Conservation (phyloP, 1,284 basidiomycete genomes). For the Ganoderma multipileum region DNA sequence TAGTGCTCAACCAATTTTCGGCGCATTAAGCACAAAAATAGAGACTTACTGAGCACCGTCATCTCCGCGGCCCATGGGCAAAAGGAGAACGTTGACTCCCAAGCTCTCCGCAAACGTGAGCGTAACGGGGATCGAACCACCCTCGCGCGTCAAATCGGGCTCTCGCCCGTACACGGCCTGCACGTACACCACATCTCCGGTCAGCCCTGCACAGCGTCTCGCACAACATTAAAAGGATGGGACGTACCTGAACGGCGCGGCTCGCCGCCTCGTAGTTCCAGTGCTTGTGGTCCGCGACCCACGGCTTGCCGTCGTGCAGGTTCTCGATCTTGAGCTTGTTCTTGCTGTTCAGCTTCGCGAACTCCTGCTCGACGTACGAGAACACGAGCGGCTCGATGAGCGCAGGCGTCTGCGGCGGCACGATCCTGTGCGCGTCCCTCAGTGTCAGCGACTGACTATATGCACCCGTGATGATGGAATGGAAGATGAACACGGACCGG, state of each 20-base stretch:
- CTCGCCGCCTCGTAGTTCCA: conserved; percentile 96
- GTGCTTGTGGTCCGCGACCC: conserved; percentile 85
- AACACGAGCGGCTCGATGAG: conserved; percentile 76
- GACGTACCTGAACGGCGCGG: conserved; percentile 62
- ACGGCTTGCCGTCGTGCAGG: conserved; percentile 89
- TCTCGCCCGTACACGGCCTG: conserved; percentile 36
- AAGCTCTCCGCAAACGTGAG: conserved; percentile 94
- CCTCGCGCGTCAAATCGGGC: conserved; percentile 59
- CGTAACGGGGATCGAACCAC: conserved; percentile 96
- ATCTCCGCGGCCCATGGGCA: conserved; percentile 94
- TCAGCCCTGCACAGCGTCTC: neutral
- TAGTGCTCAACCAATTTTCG: neutral
- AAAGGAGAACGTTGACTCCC: conserved; percentile 81
- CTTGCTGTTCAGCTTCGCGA: conserved; percentile 85
- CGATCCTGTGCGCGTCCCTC: conserved; percentile 56
- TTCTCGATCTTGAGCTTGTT: conserved; percentile 76
- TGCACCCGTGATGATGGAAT: neutral
- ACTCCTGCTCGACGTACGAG: conserved; percentile 79
- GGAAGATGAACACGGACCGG: conserved; percentile 60
- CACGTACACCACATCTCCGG: too few relatives aligned
- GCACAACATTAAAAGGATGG: too few relatives aligned
- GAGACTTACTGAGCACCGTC: conserved; percentile 88
- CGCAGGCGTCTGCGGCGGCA: conserved; percentile 90
- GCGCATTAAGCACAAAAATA: neutral
- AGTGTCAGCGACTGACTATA: neutral